Evolutionary conservation across 306 rosid genomes (phyloP), one percentile per base, ranked within the genome.

Genomic region (Fragaria iinumae): DNA sequence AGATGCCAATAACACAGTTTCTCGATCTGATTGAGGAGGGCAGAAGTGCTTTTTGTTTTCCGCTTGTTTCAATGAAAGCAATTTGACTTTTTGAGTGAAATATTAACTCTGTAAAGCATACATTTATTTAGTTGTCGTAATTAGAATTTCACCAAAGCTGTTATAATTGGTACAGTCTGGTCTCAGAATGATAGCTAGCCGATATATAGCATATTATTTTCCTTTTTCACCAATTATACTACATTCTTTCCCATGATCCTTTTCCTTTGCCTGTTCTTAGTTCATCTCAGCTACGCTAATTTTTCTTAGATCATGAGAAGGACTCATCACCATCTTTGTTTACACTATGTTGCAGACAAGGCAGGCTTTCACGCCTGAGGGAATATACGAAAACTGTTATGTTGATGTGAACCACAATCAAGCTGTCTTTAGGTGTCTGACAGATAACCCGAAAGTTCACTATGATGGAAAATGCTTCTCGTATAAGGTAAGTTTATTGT

Each of bases 381-480:
- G 84, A 81, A 95, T 95, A 78, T 92, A 92, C 79, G 89, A 90
- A 81, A 83, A 84, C 1, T 90, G 96, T 76, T 88, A 88, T 74
- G 99, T 95, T 48, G 97, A 95, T 84, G 77, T 81, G 80, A 90
- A 83, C 52, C 84, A 91, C 56, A 95, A 92, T 83, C 89, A 88
- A 70, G 88, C 88, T 77, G 97, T 95, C 71, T 95, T 86, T 69
- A 96, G 92, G 13, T 92, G 88, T 83, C 78, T 95, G 87, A 86
- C 91, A 84, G 88, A 92, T 71, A 92, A 92, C 75, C 97, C 84
- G 14, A 95, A 95, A 90, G 89, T 95, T 16, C 78, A 79, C 75
- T 90, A 82, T 78, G 99, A 95, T 66, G 97, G 97, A 80, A 89
- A 79, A 56, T 87, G 87, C 75, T 95, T 92, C 81, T 87, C 97